Evolutionary conservation across 148 eudicot genomes (phyloP), one percentile per base, ranked within the genome.

Genomic region (Fagopyrum esculentum): DNA sequence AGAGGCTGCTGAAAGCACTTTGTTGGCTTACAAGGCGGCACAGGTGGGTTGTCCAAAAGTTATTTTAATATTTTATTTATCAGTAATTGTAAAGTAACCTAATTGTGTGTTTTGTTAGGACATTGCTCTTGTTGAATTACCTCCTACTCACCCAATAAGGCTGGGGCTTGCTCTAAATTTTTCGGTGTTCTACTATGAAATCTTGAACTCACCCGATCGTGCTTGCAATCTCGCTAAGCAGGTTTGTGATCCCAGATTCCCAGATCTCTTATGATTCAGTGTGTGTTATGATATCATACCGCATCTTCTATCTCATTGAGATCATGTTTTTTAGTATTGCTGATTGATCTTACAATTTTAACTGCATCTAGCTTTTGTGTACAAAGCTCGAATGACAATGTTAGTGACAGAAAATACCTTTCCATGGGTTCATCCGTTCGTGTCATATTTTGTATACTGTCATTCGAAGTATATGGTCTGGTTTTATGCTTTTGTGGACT

Each of bases 1-100:
- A n/a, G 72, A 40, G n/a, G 72, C 72, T 69, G 72, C 72, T 40
- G 72, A 69, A 47, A 45, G 48, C 72, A 69, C 72, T 69, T 40
- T 69, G 76, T 26, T 82, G 49, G 87, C 87, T 78, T 85, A 85
- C 82, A 85, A 85, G 83, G 80, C 85, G 51, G 87, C 87, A 64
- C 87, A 85, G 85, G 87, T 72, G 5, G 13, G 72, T 17, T 16
- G 15, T 40, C 26, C 10, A 6, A 69, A 40, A 7, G 13, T 4
- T 69, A 45, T 44, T 40, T 5, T 2, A 9, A 15, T 5, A 13
- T 69, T 43, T 44, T 69, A 2, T 44, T 40, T 43, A 11, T 69
- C 1, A 11, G 16, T 35, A 7, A 68, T 68, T 15, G 72, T 6
- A 15, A 15, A 69, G 3, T 22, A 35, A 16, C 43, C 0, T 40